Evolutionary conservation across 805 yeast species (phyloP).

Genomic region (Wickerhamomyces subpelliculosus): DNA sequence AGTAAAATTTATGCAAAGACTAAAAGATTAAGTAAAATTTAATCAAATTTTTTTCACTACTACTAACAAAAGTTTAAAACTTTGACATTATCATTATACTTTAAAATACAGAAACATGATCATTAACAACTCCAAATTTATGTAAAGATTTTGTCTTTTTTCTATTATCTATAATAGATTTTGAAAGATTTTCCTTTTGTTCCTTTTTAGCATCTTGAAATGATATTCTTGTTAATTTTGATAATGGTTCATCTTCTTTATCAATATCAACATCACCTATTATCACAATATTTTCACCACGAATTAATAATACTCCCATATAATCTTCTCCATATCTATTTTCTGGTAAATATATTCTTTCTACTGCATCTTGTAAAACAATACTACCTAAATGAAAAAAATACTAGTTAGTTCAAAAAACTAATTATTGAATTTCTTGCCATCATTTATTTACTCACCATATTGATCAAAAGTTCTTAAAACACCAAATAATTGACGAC

Average conservation of each 20-base stretch:
- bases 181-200: conserved; percentile 23
- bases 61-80: conserved; percentile 1
- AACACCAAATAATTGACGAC: conserved; percentile 80
- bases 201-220: conserved; percentile 54
- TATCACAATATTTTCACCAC: conserved; percentile 95
- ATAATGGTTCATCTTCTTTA: conserved; percentile 66
- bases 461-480: conserved; percentile 93
- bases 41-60: neutral
- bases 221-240: conserved; percentile 47
- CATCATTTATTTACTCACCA: conserved; percentile 25
- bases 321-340: conserved; percentile 65
- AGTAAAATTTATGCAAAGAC: conserved; percentile 13
- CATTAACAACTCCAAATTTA: conserved; percentile 49
- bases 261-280: conserved; percentile 91
- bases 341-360: conserved; percentile 65
- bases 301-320: conserved; percentile 77
- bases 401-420: conserved; percentile 1
- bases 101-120: conserved; percentile 46
- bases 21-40: conserved; percentile 13
- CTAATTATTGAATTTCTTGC: no score
- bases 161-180: conserved; percentile 34
- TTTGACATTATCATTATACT: conserved; percentile 1
- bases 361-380: conserved; percentile 85
- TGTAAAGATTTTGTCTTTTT: conserved; percentile 41
- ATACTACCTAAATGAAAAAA: conserved; percentile 53